Conservation (phyloP, 2,329 filamentous ascomycete genomes). For the Fusarium beomiforme region DNA sequence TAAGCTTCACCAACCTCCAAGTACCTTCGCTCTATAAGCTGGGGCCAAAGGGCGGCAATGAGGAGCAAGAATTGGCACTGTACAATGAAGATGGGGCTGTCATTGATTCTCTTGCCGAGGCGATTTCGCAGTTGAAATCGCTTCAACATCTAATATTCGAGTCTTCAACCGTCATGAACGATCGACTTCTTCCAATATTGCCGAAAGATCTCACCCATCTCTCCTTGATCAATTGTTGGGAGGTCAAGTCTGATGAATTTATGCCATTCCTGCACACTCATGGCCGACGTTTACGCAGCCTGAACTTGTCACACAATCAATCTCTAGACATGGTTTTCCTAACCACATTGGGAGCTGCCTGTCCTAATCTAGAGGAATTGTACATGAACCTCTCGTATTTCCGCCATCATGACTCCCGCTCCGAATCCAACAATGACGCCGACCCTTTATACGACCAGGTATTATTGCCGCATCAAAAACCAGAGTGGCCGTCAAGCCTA, state of each 20-base stretch:
- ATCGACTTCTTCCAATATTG: conserved; percentile 72
- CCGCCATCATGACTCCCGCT: conserved; percentile 69
- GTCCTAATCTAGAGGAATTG: conserved; percentile 76
- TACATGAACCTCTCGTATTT: conserved; percentile 84
- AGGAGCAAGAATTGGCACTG: conserved; percentile 44
- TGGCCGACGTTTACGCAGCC: conserved; percentile 71
- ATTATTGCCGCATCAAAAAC: conserved; percentile 71
- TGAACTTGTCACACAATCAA: conserved; percentile 82
- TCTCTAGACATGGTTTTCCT: conserved; percentile 81
- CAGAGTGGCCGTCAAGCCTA: conserved; percentile 80
- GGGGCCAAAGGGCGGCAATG: conserved; percentile 46
- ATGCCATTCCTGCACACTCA: conserved; percentile 72
- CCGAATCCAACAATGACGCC: conserved; percentile 66
- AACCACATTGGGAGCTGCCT: conserved; percentile 70
- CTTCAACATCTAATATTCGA: conserved; percentile 78
- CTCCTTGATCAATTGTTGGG: conserved; percentile 81
- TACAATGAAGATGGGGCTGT: conserved; percentile 57
- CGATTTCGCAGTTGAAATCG: conserved; percentile 61
- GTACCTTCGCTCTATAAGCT: conserved; percentile 58
- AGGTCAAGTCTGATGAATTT: conserved; percentile 74
- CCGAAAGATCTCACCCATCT: conserved; percentile 74
- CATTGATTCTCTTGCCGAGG: conserved; percentile 47
- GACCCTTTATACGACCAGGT: conserved; percentile 79
- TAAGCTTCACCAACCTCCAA: conserved; percentile 73
- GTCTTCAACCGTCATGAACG: conserved; percentile 77